Base-by-base conservation (phyloP, 2,329 filamentous ascomycete genomes). In the Furcasterigmium sp. region DNA sequence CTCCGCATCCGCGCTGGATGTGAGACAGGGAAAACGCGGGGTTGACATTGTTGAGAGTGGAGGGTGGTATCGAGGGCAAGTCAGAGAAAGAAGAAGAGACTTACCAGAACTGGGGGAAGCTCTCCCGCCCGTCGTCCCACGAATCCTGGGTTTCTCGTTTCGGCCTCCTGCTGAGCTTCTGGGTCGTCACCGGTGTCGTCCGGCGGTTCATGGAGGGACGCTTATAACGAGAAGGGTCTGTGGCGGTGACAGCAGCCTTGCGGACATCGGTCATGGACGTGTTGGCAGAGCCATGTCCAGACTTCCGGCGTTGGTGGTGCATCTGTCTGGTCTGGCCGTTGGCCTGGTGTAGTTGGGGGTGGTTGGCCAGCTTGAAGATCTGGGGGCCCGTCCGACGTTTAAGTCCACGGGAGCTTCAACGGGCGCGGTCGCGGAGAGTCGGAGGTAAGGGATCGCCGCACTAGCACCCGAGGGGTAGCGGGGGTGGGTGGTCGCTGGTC, bases 41-140 rank as follows among this genome's bases (percentile, higher is more conserved):
- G 23, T 26, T 26, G 7, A 7, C 7, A 11, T 26, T 26, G 23
- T 26, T 47, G 52, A 47, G 37, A 34, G 28, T 34, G 20, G 14
- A 34, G 17, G 34, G 50, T 52, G 11, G 26, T 25, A 17, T 20
- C 17, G 14, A 37, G n/a, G n/a, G n/a, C n/a, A n/a, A n/a, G n/a
- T n/a, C n/a, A n/a, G 26, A 43, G 45, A 36, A 42, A 38, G 23
- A 37, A 30, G 34, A 26, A 42, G 42, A 51, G 45, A 73, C 77
- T 45, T 72, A 84, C 80, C 80, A 84, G 56, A 71, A 83, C 57
- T 82, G 78, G 18, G 79, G 79, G 49, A 84, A 83, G 60, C 74
- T 80, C 55, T 83, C 79, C 43, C 76, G 68, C 54, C 80, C 78
- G 43, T 81, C 73, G 42, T 77, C 72, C 58, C 67, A 76, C 57